phyloP scores from a whole-genome alignment of 108 stramenopile genomes.

The Chaetoceros tenuissimus region DNA sequence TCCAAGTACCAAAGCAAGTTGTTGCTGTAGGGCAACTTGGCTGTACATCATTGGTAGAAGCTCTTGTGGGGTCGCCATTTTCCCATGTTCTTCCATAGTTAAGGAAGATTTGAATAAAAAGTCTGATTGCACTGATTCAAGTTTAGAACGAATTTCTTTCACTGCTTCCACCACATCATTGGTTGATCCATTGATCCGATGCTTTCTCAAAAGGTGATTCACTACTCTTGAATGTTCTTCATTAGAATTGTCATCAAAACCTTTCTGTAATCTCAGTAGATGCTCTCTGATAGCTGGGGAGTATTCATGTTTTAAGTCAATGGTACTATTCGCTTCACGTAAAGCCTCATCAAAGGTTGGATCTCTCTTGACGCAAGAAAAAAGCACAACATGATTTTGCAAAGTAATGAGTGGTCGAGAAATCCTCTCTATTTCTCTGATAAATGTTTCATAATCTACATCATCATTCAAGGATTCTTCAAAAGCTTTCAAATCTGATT shows the following conservation, averaged over 20 bases:
- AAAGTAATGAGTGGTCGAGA: background rate
- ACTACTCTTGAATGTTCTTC: background rate
- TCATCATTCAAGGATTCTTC: background rate
- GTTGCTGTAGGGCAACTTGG: background rate
- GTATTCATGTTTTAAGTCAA: background rate
- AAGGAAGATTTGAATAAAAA: background rate
- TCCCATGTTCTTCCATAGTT: background rate
- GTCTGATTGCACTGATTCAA: background rate
- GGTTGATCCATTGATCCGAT: background rate
- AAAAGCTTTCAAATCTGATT: background rate
- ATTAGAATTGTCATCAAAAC: background rate
- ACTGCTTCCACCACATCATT: background rate
- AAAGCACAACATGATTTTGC: background rate
- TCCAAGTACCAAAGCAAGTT: background rate
- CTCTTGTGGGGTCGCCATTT: background rate
- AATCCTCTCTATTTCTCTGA: background rate
- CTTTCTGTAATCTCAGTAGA: background rate
- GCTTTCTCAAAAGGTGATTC: background rate
- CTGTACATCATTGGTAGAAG: constrained; percentile 1
- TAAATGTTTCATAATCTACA: background rate
- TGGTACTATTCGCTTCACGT: background rate
- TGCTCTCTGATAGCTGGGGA: background rate
- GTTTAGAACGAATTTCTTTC: background rate
- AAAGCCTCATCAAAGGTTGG: background rate
- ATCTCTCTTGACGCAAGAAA: background rate